Percentiles rank a stretch among this genome's conserved stretches.
Evolutionary conservation across 2,329 filamentous ascomycete species (phyloP).

Genomic region (Pseudogymnoascus sp.): DNA sequence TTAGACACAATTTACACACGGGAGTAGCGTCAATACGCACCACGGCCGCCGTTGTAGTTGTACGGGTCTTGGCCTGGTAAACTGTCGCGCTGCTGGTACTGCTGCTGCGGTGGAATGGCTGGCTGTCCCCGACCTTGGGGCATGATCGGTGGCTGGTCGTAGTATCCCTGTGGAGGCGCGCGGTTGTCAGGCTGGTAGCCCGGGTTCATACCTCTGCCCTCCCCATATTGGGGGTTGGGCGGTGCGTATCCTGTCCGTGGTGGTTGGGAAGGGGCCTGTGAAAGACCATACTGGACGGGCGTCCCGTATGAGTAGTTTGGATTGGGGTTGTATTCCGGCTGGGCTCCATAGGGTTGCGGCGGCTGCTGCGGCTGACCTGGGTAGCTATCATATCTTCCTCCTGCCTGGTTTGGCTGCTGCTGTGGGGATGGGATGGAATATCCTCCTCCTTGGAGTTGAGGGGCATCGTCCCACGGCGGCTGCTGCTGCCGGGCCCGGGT

Average conservation of each 20-base stretch:
- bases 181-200: background rate
- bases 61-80: background rate
- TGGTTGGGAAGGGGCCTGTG: background rate
- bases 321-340: background rate
- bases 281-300: background rate
- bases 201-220: background rate
- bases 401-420: conserved; percentile 14
- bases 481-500: conserved; percentile 29
- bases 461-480: conserved; percentile 24
- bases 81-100: background rate
- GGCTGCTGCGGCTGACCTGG: background rate
- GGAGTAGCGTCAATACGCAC: background rate
- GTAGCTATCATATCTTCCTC: background rate
- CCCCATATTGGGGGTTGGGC: background rate
- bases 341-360: background rate
- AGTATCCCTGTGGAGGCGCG: background rate
- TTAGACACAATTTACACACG: background rate
- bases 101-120: background rate
- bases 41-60: conserved; percentile 1
- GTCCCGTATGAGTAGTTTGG: background rate
- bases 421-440: conserved; percentile 17
- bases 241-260: background rate
- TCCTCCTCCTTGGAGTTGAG: conserved; percentile 12
- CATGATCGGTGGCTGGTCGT: background rate
- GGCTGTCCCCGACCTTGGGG: background rate